Evolutionary conservation across 1,139 yeast genomes (phyloP).

Genomic region (Protomyces lactucae-debilis): DNA sequence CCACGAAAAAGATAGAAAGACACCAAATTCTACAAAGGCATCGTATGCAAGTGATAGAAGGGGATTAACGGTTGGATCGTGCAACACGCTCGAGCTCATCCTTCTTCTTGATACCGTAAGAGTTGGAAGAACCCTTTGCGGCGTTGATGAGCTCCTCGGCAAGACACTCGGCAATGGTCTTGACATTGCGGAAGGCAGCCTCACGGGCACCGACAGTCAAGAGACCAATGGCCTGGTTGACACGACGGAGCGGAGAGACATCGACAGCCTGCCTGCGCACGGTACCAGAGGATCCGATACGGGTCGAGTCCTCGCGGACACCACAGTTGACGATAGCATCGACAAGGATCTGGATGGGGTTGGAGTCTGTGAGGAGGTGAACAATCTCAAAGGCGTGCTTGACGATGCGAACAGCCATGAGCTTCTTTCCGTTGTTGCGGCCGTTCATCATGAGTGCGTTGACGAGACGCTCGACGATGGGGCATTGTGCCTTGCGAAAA

Average conservation of each 20-base stretch:
- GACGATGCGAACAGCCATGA: constrained; percentile 99
- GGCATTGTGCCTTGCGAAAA: constrained; percentile 99
- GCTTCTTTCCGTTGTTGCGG: constrained; percentile 99
- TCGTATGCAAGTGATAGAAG: neutral
- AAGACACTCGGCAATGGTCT: constrained; percentile 99
- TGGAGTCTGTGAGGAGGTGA: constrained; percentile 95
- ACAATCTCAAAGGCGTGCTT: constrained; percentile 85
- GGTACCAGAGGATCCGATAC: constrained; percentile 99
- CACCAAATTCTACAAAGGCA: neutral
- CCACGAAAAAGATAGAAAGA: no score
- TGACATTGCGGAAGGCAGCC: constrained; percentile 99
- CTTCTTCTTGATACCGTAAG: constrained; percentile 99
- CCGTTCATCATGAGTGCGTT: constrained; percentile 99
- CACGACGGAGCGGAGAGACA: constrained; percentile 99
- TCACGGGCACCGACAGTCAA: constrained; percentile 99
- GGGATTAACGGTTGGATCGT: constrained; percentile 92
- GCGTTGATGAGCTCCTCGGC: constrained; percentile 99
- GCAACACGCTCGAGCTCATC: constrained; percentile 99
- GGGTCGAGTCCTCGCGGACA: constrained; percentile 99
- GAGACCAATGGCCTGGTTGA: constrained; percentile 97
- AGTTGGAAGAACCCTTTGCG: constrained; percentile 99
- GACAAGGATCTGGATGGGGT: constrained; percentile 99
- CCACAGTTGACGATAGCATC: constrained; percentile 99
- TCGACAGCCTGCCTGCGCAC: constrained; percentile 99
- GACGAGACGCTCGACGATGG: constrained; percentile 98